Evolutionary conservation across 495 filamentous ascomycete species (phyloP), one percentile per base, ranked within the genome.

Genomic region (Tuber indicum): DNA sequence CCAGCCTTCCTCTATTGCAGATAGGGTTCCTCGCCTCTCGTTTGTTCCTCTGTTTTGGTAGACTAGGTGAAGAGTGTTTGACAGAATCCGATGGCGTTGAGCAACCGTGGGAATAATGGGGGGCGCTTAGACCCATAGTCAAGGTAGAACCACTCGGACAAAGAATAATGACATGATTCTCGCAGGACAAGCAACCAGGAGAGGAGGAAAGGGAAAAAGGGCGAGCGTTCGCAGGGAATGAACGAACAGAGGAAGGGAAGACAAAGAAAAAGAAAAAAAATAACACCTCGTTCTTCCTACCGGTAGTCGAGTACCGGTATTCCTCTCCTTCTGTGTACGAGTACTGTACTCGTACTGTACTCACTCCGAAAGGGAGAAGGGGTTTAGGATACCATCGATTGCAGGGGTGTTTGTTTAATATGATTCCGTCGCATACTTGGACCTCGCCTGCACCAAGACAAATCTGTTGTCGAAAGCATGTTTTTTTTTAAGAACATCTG

Each of bases 91-190:
- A 46, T 73, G 74, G 73, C 70, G 70, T 74, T 16, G 75, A 75
- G 74, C 72, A 78, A 78, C 41, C 70, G 52, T 71, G 47, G 41
- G 47, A 26, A 75, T 62, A 49, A 46, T 46, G 45, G 71, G 71
- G 66, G 77, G 78, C 78, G 78, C 78, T 80, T 80, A 80, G 78
- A 74, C 77, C 77, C 46, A 72, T 72, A 71, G 74, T 76, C 77
- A 79, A 80, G 78, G 77, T 76, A 80, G 17, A 69, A 69, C 73
- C 58, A 39, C 70, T 66, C 72, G 72, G 45, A 71, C 66, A 39
- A 14, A 69, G 71, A 52, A 70, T 73, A 73, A 79, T 80, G 77
- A 69, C 77, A 80, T 76, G 77, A 80, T 42, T 76, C 77, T 73
- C 78, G 78, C 78, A 72, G 58, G 58, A 26, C 26, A 26, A 66